Base-by-base conservation (phyloP, 148 eudicot genomes). In the Fagopyrum tataricum region DNA sequence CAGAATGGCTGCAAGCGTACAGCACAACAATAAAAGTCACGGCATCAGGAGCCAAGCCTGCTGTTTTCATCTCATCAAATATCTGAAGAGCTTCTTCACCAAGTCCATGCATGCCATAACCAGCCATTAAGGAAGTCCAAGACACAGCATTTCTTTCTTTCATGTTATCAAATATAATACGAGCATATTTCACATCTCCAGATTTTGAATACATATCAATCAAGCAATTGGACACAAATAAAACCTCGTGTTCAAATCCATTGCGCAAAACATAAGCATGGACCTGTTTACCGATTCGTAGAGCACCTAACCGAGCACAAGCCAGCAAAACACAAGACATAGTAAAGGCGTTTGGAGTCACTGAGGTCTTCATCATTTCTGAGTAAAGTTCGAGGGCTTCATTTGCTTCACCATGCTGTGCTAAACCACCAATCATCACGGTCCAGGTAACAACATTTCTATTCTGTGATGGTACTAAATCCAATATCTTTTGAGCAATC, bases 1-100 rank as follows among this genome's bases (percentile, higher is more conserved):
- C 93, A 5, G 93, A 84, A 75, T 91, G 96, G 77, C 96, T 87
- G 69, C 96, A 91, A 74, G 96, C 87, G 75, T 88, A 91, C n/a
- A 91, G 88, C 31, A 91, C 51, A 43, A 91, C 93, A 56, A 91
- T 82, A 77, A 87, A 87, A 43, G 93, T 88, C 15, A 91, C 80
- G 71, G 87, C 88, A 67, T 88, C 93, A 48, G 87, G 77, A 31
- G 73, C 74, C 23, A 87, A 76, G 44, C 88, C 87, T 7, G 75
- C 67, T 66, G 44, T 75, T 71, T 86, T 85, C 93, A 91, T 87
- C 73, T 71, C 84, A 20, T 87, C 71, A 73, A 91, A 88, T 44
- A 87, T 53, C 20, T 78, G 75, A 53, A 91, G 78, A 75, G 96
- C 87, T 67, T 91, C 93, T 76, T 76, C 83, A 64, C 93, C 96